Percentiles rank a stretch among this genome's conserved stretches.
These are phyloP conservation scores for Myxozyma neglecta DNA, from an alignment of 805 yeast species.

Conservation along the genomic window DNA sequence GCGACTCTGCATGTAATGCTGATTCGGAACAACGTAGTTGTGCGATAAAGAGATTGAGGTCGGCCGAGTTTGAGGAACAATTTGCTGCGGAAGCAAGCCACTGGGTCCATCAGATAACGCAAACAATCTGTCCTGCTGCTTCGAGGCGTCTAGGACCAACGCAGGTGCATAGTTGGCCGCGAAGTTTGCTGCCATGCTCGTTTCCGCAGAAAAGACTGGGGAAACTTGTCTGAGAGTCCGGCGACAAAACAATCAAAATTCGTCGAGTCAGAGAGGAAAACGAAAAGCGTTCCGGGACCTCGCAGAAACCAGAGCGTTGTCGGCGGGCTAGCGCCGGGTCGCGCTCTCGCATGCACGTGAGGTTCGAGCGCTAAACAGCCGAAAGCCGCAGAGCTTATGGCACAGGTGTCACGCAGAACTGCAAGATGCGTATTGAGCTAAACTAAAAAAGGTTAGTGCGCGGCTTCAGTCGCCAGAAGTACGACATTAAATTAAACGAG, in stretches of 20 bases:
- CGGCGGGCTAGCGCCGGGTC: neutral
- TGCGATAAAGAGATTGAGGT: neutral
- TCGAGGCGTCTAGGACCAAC: neutral
- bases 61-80: neutral
- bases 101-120: conserved; percentile 1
- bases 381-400: neutral
- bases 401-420: neutral
- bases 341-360: neutral
- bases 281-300: neutral
- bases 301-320: neutral
- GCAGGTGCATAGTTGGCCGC: conserved; percentile 2
- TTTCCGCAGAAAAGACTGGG: neutral
- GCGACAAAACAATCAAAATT: neutral
- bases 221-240: neutral
- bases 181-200: conserved; percentile 11
- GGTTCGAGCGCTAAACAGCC: neutral
- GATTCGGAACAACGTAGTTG: conserved; percentile 17
- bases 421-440: too few relatives aligned
- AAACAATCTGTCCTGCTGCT: neutral
- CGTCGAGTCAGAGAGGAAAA: neutral
- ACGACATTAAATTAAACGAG: too few relatives aligned
- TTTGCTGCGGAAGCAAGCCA: conserved; percentile 1
- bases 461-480: neutral
- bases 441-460: neutral
- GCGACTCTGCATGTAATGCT: conserved; percentile 28